Evolutionary conservation across 345 rosid species (phyloP), one percentile per base, ranked within the genome.

Genomic region (Hypericum perforatum): DNA sequence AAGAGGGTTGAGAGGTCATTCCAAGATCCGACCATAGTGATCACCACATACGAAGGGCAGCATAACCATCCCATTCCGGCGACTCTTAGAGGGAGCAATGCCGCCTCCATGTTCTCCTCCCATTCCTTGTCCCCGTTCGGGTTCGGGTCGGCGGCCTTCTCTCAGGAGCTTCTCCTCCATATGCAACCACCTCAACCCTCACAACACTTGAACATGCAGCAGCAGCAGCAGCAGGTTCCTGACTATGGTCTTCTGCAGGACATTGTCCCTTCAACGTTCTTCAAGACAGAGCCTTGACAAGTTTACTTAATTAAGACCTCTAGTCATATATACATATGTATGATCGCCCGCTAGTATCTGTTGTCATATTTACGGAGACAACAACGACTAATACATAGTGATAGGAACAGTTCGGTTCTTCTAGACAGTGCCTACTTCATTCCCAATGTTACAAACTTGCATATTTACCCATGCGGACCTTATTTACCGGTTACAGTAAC

Each of bases 161-260:
- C 32, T 22, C 32, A 38, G 61, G 45, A 8, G 38, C 16, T 16
- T 53, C 63, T 8, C 74, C 61, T 13, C 63, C 64, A 3, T 62
- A 58, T 47, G 32, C 32, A 22, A 22, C 32, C 32, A 22, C 69
- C 67, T 48, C 56, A 59, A 49, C 63, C 66, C 40, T 71, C 66
- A 32, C 77, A 70, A 37, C 70, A 51, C 53, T 37, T 62, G 32
- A 70, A 60, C 54, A 76, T 57, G 3, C 48, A 46, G 15, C 47
- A 22, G 10, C 63, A 60, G 16, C 80, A 69, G 22, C 77, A 63
- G 1, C 84, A 74, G 16, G 76, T 76, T 37, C 68, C 76, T 41
- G 91, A 89, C 52, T 78, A 77, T 59, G 95, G 89, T 50, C 85
- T 85, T 49, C 58, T 89, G 63, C 89, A 80, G 60, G 97, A 89